phyloP scores from a whole-genome alignment of 352 stramenopile species.

The Phytophthora foliorum region DNA sequence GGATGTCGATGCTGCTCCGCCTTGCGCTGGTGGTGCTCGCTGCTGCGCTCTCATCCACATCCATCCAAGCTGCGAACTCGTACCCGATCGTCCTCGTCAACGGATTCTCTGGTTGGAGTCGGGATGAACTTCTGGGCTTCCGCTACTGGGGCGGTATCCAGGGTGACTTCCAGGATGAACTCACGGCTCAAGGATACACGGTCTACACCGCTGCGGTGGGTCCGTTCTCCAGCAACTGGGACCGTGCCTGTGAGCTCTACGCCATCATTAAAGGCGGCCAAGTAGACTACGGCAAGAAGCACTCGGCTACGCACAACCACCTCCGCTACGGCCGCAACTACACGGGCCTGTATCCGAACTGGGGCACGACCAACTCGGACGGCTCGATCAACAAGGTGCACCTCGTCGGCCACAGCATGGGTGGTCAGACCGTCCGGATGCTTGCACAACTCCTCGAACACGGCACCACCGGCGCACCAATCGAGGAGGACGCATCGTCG shows the following conservation, averaged over 20 bases:
- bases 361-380: constrained; percentile 55
- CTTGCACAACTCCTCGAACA: constrained; percentile 66
- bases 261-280: constrained; percentile 65
- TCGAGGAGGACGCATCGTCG: constrained; percentile 36
- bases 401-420: constrained; percentile 84
- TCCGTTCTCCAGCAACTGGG: constrained; percentile 70
- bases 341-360: constrained; percentile 65
- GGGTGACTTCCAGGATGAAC: constrained; percentile 53
- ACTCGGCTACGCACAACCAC: constrained; percentile 53
- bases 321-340: constrained; percentile 54
- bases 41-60: constrained; percentile 7
- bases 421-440: constrained; percentile 82
- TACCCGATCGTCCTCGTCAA: constrained; percentile 71
- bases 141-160: constrained; percentile 63
- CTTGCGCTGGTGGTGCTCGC: constrained; percentile 21
- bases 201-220: constrained; percentile 65
- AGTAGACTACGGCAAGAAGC: constrained; percentile 64
- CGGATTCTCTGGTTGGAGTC: constrained; percentile 58
- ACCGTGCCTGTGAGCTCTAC: constrained; percentile 74
- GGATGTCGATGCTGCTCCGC: constrained; percentile 28
- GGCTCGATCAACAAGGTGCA: constrained; percentile 74
- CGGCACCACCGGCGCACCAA: constrained; percentile 51
- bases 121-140: constrained; percentile 54
- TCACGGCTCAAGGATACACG: constrained; percentile 50
- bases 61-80: constrained; percentile 42